Base-by-base conservation (phyloP, 768 basidiomycete genomes). In the Cystofilobasidium macerans region DNA sequence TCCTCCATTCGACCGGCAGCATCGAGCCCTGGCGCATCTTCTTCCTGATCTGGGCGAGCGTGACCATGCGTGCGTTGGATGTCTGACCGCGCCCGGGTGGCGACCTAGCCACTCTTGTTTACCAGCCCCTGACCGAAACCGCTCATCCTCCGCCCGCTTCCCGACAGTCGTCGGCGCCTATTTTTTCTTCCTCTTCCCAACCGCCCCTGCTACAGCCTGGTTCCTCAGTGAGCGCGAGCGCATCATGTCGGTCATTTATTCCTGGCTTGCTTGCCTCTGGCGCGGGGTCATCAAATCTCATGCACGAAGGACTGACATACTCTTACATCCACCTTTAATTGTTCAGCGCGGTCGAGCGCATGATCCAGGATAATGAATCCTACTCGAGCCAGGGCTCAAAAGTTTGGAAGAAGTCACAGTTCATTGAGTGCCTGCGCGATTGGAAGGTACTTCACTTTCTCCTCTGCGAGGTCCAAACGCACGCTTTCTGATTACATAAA, bases 211-310 rank as follows among this genome's bases (percentile, higher is more conserved):
- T 61, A 69, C 58, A 38, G 73, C 73, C 24, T 56, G 60, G 6
- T 74, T 72, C 65, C 56, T 74, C 18, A 71, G 69, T 0, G 64
- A 71, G 35, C 69, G 70, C 14, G 73, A 72, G 36, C 70, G 69
- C 32, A 58, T 72, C 24, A 69, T 72, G 24, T 38, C 22, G 14
- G 26, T 45, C 30, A 12, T 47, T 18, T 16, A 4, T 18, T 64
- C n/a, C n/a, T n/a, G n/a, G n/a, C n/a, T n/a, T n/a, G n/a, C n/a
- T n/a, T n/a, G n/a, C n/a, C n/a, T n/a, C n/a, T n/a, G n/a, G n/a
- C n/a, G n/a, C n/a, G n/a, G n/a, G n/a, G n/a, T n/a, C n/a, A n/a
- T n/a, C n/a, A n/a, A n/a, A n/a, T n/a, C n/a, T n/a, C n/a, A n/a
- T n/a, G n/a, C n/a, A n/a, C n/a, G n/a, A n/a, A n/a, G n/a, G n/a